These are phyloP conservation scores for Ceratocystis huliohia DNA, from an alignment of 2,329 filamentous ascomycete species.

Conservation along the genomic window DNA sequence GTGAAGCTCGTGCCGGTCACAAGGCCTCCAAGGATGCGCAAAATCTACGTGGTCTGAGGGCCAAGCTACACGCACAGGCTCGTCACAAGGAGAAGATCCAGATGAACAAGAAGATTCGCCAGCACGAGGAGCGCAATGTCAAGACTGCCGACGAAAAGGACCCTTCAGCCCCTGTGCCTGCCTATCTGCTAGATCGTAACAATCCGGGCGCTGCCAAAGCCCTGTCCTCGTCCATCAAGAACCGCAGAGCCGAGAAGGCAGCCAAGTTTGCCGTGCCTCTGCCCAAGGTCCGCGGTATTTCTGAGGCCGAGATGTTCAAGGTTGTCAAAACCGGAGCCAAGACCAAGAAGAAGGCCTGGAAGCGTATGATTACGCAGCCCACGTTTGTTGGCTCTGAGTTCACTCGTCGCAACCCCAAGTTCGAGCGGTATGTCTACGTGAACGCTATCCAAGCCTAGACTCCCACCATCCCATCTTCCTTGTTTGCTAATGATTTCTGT, in stretches of 20 bases:
- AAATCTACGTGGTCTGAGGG: constrained; percentile 79
- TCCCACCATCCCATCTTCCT: background rate
- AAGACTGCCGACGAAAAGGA: constrained; percentile 76
- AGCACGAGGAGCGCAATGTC: constrained; percentile 91
- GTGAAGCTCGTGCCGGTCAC: constrained; percentile 76
- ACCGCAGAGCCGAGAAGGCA: constrained; percentile 86
- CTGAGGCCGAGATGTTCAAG: constrained; percentile 96
- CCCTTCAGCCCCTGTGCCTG: constrained; percentile 67
- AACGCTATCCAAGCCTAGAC: background rate
- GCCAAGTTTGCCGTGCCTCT: constrained; percentile 85
- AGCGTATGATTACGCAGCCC: constrained; percentile 50
- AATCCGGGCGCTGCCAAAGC: constrained; percentile 51
- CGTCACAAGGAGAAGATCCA: constrained; percentile 96
- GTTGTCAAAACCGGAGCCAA: constrained; percentile 95
- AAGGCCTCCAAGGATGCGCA: constrained; percentile 80
- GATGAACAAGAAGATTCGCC: constrained; percentile 89
- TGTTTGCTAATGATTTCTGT: constrained; percentile 39
- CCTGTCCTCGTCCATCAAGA: constrained; percentile 78
- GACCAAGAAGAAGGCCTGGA: constrained; percentile 71
- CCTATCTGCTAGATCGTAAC: constrained; percentile 82
- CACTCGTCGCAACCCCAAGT: constrained; percentile 75
- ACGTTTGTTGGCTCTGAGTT: constrained; percentile 80
- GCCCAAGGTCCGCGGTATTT: constrained; percentile 86
- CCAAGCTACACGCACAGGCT: constrained; percentile 89
- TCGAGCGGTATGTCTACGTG: constrained; percentile 34